Evolutionary conservation across 805 yeast genomes (phyloP).

Genomic region (Schizosaccharomyces osmophilus): DNA sequence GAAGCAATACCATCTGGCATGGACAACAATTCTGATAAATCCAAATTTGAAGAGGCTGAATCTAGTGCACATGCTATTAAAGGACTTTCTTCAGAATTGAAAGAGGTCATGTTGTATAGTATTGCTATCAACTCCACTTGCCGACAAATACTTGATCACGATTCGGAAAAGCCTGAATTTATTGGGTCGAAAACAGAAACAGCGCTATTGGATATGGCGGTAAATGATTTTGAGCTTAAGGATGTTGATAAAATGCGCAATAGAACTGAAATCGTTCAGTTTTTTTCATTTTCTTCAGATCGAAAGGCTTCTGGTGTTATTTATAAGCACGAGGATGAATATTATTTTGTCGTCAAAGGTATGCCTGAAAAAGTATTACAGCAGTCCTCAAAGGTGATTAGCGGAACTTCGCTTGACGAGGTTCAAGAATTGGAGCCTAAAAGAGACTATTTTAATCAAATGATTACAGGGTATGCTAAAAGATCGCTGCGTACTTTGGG

Average conservation of each 20-base stretch:
- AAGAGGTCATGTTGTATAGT: conserved; percentile 24
- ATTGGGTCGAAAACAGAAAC: conserved; percentile 89
- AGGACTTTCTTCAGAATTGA: conserved; percentile 2
- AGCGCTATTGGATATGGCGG: conserved; percentile 52
- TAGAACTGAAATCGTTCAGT: conserved; percentile 29
- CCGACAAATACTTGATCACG: conserved; percentile 9
- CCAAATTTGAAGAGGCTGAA: conserved; percentile 3
- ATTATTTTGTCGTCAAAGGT: conserved; percentile 58
- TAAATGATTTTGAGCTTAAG: conserved; percentile 24
- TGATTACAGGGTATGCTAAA: conserved; percentile 38
- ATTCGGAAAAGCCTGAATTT: conserved; percentile 28
- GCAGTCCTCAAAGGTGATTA: conserved; percentile 22
- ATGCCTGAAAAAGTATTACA: conserved; percentile 74
- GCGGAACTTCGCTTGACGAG: conserved; percentile 3
- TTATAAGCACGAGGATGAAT: conserved; percentile 21
- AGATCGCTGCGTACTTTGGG: conserved; percentile 73
- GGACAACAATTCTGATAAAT: background rate
- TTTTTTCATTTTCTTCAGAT: conserved; percentile 74
- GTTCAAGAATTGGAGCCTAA: background rate
- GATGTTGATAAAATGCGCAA: conserved; percentile 26
- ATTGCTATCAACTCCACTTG: conserved; percentile 51
- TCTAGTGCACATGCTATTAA: conserved; percentile 2
- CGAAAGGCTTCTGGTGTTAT: conserved; percentile 83
- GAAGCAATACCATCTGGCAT: background rate
- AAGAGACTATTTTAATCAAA: conserved; percentile 15